These are phyloP conservation scores for Eucommia ulmoides DNA, from an alignment of 257 asterid species.

Conservation along the genomic window DNA sequence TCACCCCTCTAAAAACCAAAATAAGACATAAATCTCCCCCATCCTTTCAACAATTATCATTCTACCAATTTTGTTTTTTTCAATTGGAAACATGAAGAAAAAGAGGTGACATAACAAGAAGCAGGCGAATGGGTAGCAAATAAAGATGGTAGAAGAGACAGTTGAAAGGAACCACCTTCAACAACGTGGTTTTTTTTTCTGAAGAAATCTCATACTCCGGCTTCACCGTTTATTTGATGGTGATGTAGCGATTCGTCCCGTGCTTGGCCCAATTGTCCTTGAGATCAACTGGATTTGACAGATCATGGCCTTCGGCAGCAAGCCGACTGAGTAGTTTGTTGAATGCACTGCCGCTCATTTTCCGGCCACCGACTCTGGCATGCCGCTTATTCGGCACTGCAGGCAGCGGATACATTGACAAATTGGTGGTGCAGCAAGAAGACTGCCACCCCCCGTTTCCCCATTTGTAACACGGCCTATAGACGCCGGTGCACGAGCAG, in stretches of 20 bases:
- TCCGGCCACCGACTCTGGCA: constrained; percentile 89
- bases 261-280: constrained; percentile 96
- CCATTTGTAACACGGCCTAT: constrained; percentile 95
- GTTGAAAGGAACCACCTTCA: no score
- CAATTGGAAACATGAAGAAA: no score
- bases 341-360: constrained; percentile 97
- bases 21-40: no score
- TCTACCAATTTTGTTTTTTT: no score
- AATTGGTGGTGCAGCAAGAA: constrained; percentile 74
- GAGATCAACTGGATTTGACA: constrained; percentile 77
- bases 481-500: constrained; percentile 82
- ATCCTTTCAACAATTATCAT: no score
- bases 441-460: constrained; percentile 99
- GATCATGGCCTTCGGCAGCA: constrained; percentile 76
- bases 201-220: not conserved
- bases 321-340: constrained; percentile 84
- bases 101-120: no score
- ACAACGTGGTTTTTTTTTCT: no score
- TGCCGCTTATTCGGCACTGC: constrained; percentile 92
- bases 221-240: constrained; percentile 47
- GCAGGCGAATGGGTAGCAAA: no score
- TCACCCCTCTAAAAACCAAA: no score
- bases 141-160: no score
- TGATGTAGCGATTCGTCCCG: constrained; percentile 92
- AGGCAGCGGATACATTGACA: constrained; percentile 86